Evolutionary conservation across 805 yeast genomes (phyloP).

Genomic region (Maudiozyma pseudohumilis): DNA sequence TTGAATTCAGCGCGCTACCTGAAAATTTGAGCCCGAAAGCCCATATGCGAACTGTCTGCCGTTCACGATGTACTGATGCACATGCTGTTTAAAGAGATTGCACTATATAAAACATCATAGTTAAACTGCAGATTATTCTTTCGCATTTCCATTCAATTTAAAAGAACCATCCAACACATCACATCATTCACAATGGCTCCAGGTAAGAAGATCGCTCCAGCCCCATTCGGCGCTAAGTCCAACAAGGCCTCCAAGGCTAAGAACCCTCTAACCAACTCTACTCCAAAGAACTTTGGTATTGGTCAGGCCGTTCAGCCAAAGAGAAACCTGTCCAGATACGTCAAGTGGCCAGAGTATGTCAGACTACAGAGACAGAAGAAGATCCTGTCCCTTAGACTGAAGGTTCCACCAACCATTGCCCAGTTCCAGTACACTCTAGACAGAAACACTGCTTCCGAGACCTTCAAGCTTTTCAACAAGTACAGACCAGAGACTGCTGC

Average conservation of each 20-base stretch:
- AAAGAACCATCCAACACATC: background rate
- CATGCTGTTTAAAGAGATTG: too few relatives aligned
- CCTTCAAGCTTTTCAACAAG: conserved; percentile 96
- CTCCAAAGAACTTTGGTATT: conserved; percentile 90
- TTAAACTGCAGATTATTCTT: background rate
- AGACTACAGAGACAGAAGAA: conserved; percentile 99
- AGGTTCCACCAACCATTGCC: conserved; percentile 98
- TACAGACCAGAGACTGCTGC: conserved; percentile 96
- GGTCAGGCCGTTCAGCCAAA: conserved; percentile 94
- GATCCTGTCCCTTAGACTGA: conserved; percentile 87
- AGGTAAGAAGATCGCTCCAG: conserved; percentile 90
- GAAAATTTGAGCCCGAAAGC: too few relatives aligned
- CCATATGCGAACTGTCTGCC: too few relatives aligned
- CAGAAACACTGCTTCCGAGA: conserved; percentile 97
- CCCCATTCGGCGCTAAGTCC: conserved; percentile 80
- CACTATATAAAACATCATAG: conserved; percentile 2
- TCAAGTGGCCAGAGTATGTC: conserved; percentile 98
- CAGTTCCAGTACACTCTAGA: conserved; percentile 94
- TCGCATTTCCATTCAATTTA: background rate
- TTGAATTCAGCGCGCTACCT: too few relatives aligned
- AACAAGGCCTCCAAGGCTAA: conserved; percentile 47
- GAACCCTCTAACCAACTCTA: conserved; percentile 84
- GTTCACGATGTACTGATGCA: too few relatives aligned
- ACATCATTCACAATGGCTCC: conserved; percentile 32
- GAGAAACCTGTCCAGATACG: conserved; percentile 93